phyloP scores from a whole-genome alignment of 306 rosid species.

The Betula pendula region DNA sequence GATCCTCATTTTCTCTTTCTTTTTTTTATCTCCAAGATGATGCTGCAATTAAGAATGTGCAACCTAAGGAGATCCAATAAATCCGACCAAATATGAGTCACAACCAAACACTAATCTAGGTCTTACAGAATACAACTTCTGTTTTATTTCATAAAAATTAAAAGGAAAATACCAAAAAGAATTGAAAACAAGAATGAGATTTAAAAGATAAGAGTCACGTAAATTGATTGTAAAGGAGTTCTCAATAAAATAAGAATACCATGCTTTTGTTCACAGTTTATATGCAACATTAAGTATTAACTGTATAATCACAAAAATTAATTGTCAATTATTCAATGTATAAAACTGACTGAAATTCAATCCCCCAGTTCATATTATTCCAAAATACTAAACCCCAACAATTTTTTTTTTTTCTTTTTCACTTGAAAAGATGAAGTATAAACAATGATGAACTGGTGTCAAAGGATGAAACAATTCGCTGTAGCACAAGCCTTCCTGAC shows the following conservation, averaged over 20 bases:
- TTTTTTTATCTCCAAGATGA: constrained; percentile 59
- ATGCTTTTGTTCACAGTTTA: neutral
- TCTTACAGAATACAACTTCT: neutral
- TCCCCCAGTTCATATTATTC: constrained; percentile 5
- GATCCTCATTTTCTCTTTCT: constrained; percentile 78
- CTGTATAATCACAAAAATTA: neutral
- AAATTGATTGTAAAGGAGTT: neutral
- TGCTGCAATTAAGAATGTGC: constrained; percentile 70
- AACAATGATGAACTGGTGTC: neutral
- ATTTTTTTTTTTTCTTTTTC: neutral
- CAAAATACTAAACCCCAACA: neutral
- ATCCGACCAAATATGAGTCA: constrained; percentile 40
- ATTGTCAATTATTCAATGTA: constrained; percentile 5
- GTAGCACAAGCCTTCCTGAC: neutral
- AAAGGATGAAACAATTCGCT: neutral
- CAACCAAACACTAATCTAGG: constrained; percentile 19
- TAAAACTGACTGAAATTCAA: neutral
- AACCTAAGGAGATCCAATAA: constrained; percentile 63
- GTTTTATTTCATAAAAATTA: constrained; percentile 1
- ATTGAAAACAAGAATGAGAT: neutral
- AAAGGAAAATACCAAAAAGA: neutral
- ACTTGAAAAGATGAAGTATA: neutral
- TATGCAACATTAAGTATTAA: neutral
- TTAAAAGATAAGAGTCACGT: neutral
- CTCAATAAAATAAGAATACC: neutral